Evolutionary conservation across 345 rosid species (phyloP).

Genomic region (Erucastrum elatum): DNA sequence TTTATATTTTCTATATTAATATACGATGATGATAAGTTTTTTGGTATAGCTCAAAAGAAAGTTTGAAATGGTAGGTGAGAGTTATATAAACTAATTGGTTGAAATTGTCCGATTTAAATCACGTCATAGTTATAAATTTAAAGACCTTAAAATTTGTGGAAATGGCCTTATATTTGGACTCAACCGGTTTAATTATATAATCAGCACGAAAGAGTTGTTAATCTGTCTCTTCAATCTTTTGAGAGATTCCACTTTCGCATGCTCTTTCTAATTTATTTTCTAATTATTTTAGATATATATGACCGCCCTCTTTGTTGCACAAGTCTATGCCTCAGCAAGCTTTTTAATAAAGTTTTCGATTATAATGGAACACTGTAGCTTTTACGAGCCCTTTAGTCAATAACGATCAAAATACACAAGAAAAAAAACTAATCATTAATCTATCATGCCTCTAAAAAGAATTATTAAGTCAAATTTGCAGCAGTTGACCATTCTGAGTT

Average conservation of each 20-base stretch:
- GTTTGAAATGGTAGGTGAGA: constrained; percentile 28
- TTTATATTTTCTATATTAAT: constrained; percentile 12
- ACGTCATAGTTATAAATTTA: constrained; percentile 31
- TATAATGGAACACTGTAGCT: constrained; percentile 14
- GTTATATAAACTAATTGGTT: constrained; percentile 16
- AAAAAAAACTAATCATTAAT: background rate
- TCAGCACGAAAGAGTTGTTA: constrained; percentile 38
- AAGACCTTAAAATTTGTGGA: constrained; percentile 17
- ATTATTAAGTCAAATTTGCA: background rate
- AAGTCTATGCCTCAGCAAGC: background rate
- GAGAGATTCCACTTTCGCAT: constrained; percentile 43
- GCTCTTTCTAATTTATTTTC: constrained; percentile 3
- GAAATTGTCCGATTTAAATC: constrained; percentile 10
- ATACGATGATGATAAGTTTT: constrained; percentile 5
- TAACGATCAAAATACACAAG: background rate
- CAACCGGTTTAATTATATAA: constrained; percentile 32
- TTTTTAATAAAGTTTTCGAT: constrained; percentile 19
- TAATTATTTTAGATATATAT: background rate
- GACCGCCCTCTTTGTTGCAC: constrained; percentile 30
- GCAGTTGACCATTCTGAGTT: constrained; percentile 2
- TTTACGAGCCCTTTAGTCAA: constrained; percentile 2
- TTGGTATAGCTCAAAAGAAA: background rate
- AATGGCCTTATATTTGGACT: constrained; percentile 32
- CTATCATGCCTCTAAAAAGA: constrained; percentile 13
- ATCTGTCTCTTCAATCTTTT: constrained; percentile 43